Percentiles rank a stretch among this genome's conserved stretches.
Evolutionary conservation across 768 basidiomycete genomes (phyloP).

Genomic region (Lactarius sanguifluus): DNA sequence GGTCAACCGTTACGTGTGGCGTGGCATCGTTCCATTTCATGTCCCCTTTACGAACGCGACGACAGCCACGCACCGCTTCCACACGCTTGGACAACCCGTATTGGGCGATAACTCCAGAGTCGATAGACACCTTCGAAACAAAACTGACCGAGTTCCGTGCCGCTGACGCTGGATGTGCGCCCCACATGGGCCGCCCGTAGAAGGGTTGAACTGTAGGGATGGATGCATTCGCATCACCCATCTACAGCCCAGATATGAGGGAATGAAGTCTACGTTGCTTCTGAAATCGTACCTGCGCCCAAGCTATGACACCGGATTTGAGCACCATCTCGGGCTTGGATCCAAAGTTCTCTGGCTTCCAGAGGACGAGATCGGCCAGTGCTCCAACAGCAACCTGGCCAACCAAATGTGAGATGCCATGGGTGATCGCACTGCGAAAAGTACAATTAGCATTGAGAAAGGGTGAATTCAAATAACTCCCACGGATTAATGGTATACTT

Average conservation of each 20-base stretch:
- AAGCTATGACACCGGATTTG: conserved; percentile 92
- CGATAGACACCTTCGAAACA: conserved; percentile 74
- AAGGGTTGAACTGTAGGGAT: conserved; percentile 95
- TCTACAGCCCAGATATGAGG: conserved; percentile 44
- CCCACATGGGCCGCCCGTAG: conserved; percentile 93
- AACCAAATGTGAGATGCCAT: conserved; percentile 85
- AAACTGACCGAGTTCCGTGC: conserved; percentile 84
- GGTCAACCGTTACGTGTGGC: conserved; percentile 86
- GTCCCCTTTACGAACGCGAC: conserved; percentile 74
- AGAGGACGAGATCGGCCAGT: conserved; percentile 92
- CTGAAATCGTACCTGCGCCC: conserved; percentile 62
- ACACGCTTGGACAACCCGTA: conserved; percentile 72
- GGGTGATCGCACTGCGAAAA: conserved; percentile 75
- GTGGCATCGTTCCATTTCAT: conserved; percentile 91
- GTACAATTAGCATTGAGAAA: not conserved
- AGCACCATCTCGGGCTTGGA: conserved; percentile 91
- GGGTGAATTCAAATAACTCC: conserved; percentile 34
- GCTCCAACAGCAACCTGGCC: conserved; percentile 81
- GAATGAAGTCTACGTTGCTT: conserved; percentile 3
- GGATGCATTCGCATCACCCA: conserved; percentile 96
- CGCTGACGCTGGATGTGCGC: conserved; percentile 69
- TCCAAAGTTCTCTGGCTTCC: conserved; percentile 94
- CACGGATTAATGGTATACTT: conserved; percentile 99
- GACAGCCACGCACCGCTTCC: conserved; percentile 75
- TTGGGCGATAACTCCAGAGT: conserved; percentile 53